Percentiles rank a stretch among this genome's conserved stretches.
These are phyloP conservation scores for Phaeosphaeria sp. DNA, from an alignment of 2,329 filamentous ascomycete species.

Conservation along the genomic window DNA sequence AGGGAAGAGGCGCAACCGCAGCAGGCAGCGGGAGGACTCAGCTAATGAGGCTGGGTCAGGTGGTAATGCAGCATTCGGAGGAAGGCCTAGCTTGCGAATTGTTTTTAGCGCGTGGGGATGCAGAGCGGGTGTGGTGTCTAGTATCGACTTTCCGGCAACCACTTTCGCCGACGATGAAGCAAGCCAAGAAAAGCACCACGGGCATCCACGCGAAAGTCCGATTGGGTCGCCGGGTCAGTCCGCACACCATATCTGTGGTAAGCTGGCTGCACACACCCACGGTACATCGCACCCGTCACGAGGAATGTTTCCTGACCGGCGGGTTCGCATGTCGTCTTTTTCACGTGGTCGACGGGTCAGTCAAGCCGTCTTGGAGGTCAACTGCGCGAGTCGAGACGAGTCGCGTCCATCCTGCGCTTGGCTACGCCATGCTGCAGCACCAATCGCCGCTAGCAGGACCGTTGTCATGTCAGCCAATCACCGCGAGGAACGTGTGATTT, in stretches of 20 bases:
- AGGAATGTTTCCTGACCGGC: neutral
- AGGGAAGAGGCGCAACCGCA: neutral
- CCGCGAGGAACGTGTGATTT: neutral
- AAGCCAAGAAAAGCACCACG: constrained; percentile 8
- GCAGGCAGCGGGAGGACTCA: constrained; percentile 8
- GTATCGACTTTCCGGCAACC: constrained; percentile 2
- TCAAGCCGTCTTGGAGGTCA: no score
- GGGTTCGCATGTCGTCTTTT: no score
- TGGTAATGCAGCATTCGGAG: constrained; percentile 15
- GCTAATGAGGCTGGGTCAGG: constrained; percentile 12
- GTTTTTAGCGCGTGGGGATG: constrained; percentile 15
- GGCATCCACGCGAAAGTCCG: neutral
- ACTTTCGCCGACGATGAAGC: constrained; percentile 2
- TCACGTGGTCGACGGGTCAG: no score
- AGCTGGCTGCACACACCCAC: neutral
- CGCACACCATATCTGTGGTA: neutral
- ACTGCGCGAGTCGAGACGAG: neutral
- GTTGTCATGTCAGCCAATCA: neutral
- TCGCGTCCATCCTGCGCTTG: neutral
- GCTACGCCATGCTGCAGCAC: neutral
- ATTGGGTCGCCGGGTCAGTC: constrained; percentile 14
- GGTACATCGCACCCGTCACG: neutral
- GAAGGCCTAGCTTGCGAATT: constrained; percentile 2
- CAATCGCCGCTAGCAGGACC: neutral
- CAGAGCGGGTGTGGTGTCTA: constrained; percentile 6